These are phyloP conservation scores for Aureobasidium subglaciale DNA, from an alignment of 2,329 filamentous ascomycete species.

Conservation along the genomic window DNA sequence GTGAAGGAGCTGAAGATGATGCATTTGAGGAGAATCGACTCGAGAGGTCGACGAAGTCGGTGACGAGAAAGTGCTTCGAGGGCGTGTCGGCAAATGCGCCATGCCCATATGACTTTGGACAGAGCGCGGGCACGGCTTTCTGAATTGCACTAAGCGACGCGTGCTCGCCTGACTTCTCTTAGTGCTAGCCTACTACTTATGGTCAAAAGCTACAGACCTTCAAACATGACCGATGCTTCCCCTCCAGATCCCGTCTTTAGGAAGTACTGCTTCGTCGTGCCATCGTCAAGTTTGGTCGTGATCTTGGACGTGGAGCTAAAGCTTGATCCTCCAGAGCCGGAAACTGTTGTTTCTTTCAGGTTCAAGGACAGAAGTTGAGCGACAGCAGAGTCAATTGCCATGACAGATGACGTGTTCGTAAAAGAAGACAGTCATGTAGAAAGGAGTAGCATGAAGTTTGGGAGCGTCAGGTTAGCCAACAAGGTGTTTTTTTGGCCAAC, in stretches of 20 bases:
- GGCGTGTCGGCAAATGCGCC: conserved; percentile 48
- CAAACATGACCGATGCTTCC: conserved; percentile 62
- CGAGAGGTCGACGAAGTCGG: conserved; percentile 70
- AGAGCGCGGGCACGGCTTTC: conserved; percentile 62
- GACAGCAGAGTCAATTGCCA: conserved; percentile 57
- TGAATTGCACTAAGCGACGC: conserved; percentile 78
- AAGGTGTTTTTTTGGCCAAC: not conserved
- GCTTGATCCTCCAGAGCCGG: conserved; percentile 57
- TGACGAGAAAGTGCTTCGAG: conserved; percentile 53
- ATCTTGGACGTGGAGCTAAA: conserved; percentile 59
- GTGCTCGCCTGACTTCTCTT: conserved; percentile 57
- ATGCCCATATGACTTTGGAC: conserved; percentile 67
- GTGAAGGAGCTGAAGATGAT: conserved; percentile 38
- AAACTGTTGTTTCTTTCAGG: conserved; percentile 46
- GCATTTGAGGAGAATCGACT: conserved; percentile 25
- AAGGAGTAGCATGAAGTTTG: not conserved
- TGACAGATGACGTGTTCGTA: conserved; percentile 18
- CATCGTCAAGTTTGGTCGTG: conserved; percentile 39
- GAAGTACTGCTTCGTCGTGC: conserved; percentile 54
- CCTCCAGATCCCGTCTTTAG: conserved; percentile 61
- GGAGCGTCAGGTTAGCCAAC: not conserved
- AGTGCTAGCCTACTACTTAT: conserved; percentile 20
- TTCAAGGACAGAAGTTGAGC: conserved; percentile 54
- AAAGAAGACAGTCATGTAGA: not conserved
- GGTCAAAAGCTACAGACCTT: conserved; percentile 30